Evolutionary conservation across 352 stramenopile genomes (phyloP).

Genomic region (Hyaloperonospora brassicae): DNA sequence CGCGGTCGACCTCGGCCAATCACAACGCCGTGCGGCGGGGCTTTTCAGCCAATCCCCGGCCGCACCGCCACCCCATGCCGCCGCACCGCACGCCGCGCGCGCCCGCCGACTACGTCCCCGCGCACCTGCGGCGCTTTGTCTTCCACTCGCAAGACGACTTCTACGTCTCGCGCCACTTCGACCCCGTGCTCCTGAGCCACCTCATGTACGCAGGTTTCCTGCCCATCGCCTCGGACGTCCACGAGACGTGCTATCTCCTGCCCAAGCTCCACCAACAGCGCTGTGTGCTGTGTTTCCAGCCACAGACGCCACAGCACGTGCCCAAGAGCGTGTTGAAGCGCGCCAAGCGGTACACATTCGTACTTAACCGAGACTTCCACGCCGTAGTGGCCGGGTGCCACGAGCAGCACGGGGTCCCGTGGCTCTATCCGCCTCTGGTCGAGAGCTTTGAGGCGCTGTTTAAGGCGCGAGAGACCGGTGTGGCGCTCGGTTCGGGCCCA

Average conservation of each 20-base stretch:
- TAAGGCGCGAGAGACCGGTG: slow-evolving; percentile 37
- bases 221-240: slow-evolving; percentile 86
- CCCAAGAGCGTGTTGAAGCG: slow-evolving; percentile 88
- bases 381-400: slow-evolving; percentile 86
- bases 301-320: slow-evolving; percentile 53
- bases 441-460: slow-evolving; percentile 71
- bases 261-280: slow-evolving; percentile 87
- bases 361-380: slow-evolving; percentile 87
- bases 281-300: slow-evolving; percentile 68
- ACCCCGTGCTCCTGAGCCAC: slow-evolving; percentile 81
- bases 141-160: slow-evolving; percentile 91
- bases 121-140: slow-evolving; percentile 75
- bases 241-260: slow-evolving; percentile 59
- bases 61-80: neutral
- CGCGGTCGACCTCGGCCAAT: neutral
- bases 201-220: slow-evolving; percentile 93
- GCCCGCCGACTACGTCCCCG: slow-evolving; percentile 82
- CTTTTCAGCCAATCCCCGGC: slow-evolving; percentile 2
- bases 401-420: slow-evolving; percentile 88
- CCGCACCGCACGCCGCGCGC: slow-evolving; percentile 20
- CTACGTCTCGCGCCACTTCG: slow-evolving; percentile 86
- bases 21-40: neutral
- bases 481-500: slow-evolving; percentile 49
- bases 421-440: slow-evolving; percentile 89
- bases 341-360: slow-evolving; percentile 78